Base-by-base conservation (phyloP, 192 early-diverging fungal genomes). In the Backusella morwellensis region DNA sequence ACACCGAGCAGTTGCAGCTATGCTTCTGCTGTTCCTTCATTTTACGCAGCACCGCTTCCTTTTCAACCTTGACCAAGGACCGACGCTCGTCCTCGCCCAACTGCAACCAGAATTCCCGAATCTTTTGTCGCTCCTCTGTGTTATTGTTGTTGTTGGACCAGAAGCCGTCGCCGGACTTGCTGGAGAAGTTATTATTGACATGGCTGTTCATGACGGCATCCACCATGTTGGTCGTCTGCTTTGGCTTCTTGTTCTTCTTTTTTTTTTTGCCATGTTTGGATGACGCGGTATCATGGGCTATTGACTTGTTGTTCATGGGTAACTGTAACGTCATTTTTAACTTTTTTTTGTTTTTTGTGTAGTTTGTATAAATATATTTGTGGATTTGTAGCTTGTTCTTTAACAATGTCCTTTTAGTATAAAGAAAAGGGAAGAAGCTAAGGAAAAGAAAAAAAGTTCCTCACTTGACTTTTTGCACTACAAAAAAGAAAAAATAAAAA, bases 1-100 rank as follows among this genome's bases (percentile, higher is more conserved):
- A 96, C 2, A 93, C 91, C 15, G 91, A 90, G 78, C 95, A 96
- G 21, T 89, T 90, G 75, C 95, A 96, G 7, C 90, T 88, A 75
- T 93, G 92, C 75, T 90, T 91, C 80, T 95, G 93, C 80, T 96
- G 93, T 69, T 96, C 94, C 84, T 95, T 95, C 91, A 96, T 94
- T 84, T 95, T 96, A 79, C 88, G 91, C 52, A 96, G 78, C 8
- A 96, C 95, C 7, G 93, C 90, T 74, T 96, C 95, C 76, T 94
- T 94, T 82, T 96, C 95, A 11, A 94, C 89, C 74, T 93, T 92
- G 23, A 96, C 93, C 15, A 96, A 84, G 21, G 85, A 87, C 69
- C 91, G 84, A 23, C 95, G 87, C 72, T 96, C 93, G 23, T 92
- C 91, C 78, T 96, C 95, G 32, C 90, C 87, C 11, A 96, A 81